Base-by-base conservation (phyloP, 768 basidiomycete species). In the Phylloporus sp. region DNA sequence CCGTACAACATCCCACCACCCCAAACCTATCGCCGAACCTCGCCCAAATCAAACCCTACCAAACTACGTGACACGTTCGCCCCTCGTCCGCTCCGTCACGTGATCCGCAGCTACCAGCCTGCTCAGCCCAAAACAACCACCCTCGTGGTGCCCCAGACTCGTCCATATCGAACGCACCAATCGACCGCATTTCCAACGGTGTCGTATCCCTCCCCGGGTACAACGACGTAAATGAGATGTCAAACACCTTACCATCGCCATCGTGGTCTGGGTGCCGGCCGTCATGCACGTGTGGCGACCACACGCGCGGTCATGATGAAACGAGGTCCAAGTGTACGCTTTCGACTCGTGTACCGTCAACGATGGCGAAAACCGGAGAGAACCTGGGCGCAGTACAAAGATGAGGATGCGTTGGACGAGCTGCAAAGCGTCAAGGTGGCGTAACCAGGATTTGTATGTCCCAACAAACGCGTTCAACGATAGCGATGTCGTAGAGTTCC, bases 211-310 rank as follows among this genome's bases (percentile, higher is more conserved):
- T 56, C 13, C 64, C 21, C 1, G 70, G 66, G 51, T 67, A 73
- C 3, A 71, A 54, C 3, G 52, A 52, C 6, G 66, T 60, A 3
- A 58, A 41, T 10, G 44, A 20, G 6, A 63, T 29, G 0, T 35
- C 35, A 44, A 68, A 71, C 7, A n/a, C n/a, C n/a, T 43, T 29
- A 9, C 9, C 54, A 26, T n/a, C n/a, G 9, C 49, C 63, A 21
- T 49, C n/a, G n/a, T n/a, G n/a, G n/a, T n/a, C n/a, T n/a, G n/a
- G 44, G 26, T 29, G 20, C 44, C 55, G 57, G 14, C 33, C 44
- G 42, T 69, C 38, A 4, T 69, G 68, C 15, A 71, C 29, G 50
- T 76, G 73, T 15, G 69, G 63, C 0, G 63, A 56, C 67, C 67
- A 71, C 24, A 64, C 22, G 13, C 63, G 65, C 3, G 64, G 58